A percentile compares a stretch with the other conserved stretches of the same genome.
phyloP scores from a whole-genome alignment of 306 rosid species.

The Pachyrhizus erosus region DNA sequence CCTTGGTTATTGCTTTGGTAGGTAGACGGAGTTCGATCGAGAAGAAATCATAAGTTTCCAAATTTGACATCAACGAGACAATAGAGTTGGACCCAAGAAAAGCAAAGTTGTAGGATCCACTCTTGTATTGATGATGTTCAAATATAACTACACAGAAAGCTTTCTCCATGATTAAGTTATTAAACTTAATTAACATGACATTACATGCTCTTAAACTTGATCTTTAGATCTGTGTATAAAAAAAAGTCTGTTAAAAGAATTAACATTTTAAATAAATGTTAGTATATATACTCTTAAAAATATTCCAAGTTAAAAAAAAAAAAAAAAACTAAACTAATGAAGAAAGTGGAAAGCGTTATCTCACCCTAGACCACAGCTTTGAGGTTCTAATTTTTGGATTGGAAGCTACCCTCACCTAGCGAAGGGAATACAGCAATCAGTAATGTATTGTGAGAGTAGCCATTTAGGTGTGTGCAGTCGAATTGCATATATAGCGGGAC shows the following conservation, averaged over 20 bases:
- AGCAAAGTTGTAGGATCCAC: neutral
- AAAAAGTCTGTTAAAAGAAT: no score
- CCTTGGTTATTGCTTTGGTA: neutral
- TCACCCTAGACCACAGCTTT: neutral
- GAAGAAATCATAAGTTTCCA: conserved; percentile 16
- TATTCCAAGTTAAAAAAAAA: no score
- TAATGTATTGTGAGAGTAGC: neutral
- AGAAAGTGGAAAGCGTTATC: conserved; percentile 9
- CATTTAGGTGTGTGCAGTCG: neutral
- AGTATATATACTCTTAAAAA: no score
- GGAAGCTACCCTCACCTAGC: neutral
- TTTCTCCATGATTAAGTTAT: no score
- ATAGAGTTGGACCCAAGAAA: neutral
- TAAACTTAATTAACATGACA: no score
- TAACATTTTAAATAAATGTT: no score
- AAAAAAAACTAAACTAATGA: no score
- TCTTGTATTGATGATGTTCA: no score
- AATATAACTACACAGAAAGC: no score
- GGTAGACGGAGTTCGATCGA: neutral
- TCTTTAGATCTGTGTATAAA: no score
- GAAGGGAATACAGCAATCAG: conserved; percentile 5
- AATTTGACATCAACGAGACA: neutral
- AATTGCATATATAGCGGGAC: conserved; percentile 28
- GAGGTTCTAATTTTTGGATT: neutral
- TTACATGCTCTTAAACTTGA: no score